These are phyloP conservation scores for Myxozyma melibiosi DNA, from an alignment of 805 yeast species.

Conservation along the genomic window DNA sequence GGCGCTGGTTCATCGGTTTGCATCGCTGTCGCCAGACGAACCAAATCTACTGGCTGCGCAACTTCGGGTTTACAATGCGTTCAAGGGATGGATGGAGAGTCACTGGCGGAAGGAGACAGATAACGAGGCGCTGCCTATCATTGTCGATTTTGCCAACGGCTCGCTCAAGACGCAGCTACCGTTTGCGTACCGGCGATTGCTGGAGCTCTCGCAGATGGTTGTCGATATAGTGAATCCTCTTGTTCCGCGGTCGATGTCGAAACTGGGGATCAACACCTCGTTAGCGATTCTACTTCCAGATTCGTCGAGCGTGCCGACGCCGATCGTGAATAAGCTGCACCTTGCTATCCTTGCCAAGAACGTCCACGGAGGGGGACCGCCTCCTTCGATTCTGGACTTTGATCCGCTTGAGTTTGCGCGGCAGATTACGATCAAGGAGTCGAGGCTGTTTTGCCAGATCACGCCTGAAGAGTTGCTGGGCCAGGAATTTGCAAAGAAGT, in stretches of 20 bases:
- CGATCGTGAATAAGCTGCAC: conserved; percentile 26
- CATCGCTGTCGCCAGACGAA: conserved; percentile 38
- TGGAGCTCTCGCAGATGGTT: conserved; percentile 21
- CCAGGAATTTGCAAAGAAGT: conserved; percentile 30
- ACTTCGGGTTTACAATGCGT: conserved; percentile 57
- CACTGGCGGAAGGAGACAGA: conserved; percentile 58
- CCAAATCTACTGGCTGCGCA: conserved; percentile 22
- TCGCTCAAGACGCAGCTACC: conserved; percentile 14
- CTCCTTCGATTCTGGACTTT: conserved; percentile 56
- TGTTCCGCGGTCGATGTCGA: conserved; percentile 33
- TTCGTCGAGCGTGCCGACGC: conserved; percentile 32
- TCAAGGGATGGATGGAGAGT: conserved; percentile 86
- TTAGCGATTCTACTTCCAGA: conserved; percentile 29
- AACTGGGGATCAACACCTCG: conserved; percentile 23
- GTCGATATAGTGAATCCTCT: conserved; percentile 14
- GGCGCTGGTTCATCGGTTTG: conserved; percentile 63
- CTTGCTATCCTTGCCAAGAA: conserved; percentile 17
- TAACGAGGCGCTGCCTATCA: conserved; percentile 30
- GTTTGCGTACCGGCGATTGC: conserved; percentile 20
- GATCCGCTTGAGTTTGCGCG: conserved; percentile 78
- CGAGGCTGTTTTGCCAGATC: conserved; percentile 65
- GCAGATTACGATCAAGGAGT: conserved; percentile 81
- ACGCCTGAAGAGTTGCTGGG: conserved; percentile 59
- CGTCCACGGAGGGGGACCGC: conserved; percentile 6
- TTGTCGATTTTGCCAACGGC: conserved; percentile 29